Evolutionary conservation across 805 yeast genomes (phyloP), one percentile per base, ranked within the genome.

Genomic region (Cyberlindnera petersonii): DNA sequence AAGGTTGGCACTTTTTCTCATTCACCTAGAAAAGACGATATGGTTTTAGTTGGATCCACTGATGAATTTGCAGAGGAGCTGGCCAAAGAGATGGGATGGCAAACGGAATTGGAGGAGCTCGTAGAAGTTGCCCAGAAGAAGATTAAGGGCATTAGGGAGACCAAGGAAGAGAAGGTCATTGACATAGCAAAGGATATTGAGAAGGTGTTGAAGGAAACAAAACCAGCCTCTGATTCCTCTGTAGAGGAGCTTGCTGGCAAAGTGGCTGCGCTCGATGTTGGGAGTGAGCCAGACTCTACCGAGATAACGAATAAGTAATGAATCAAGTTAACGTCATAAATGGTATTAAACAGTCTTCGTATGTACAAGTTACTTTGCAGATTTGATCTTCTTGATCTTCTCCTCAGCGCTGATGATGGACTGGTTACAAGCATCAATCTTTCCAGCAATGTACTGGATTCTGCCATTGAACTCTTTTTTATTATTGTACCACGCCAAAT

Each of bases 1-100:
- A 52, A 62, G 0, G 96, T 86, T 11, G 98, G 98, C 4, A 82
- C 77, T 48, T 84, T 84, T 52, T 52, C 56, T 31, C 50, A 64
- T 13, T 65, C 71, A 15, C 68, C 74, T 5, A 69, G 95, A 46
- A 59, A 72, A 24, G 47, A 70, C 1, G 98, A 91, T 56, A 55
- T 83, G 9, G 47, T 86, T 2, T 57, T 74, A 5, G 58, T 82
- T 18, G 78, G 78, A 3, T 74, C 74, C 28, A 79, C 94, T 43
- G 96, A 88, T 48, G 63, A 54, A n/a, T 71, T 79, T 33, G 86
- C 82, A 0, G 69, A 66, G 24, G 56, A 59, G 22, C 53, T 88
- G 18, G 78, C 77, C 8, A 60, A 66, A 14, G 52, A 66, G 24
- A 57, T 82, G 37, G 91, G 86, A 0, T 86, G 96, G 95, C 55